Conservation (phyloP, 2,329 filamentous ascomycete species). For the Orbilia quercus region DNA sequence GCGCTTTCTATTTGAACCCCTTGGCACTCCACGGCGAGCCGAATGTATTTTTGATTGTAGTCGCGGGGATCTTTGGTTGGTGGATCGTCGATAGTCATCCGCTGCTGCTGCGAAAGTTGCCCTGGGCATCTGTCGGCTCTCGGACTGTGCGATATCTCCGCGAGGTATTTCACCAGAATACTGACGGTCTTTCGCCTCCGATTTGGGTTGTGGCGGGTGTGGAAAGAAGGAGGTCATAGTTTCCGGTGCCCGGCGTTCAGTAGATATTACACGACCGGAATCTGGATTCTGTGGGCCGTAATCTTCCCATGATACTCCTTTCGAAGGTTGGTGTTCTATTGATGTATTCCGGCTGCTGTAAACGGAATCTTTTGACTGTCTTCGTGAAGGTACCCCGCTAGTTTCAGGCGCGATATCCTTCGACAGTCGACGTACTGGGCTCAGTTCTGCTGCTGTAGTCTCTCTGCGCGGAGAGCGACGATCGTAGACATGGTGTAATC, state of each 20-base stretch:
- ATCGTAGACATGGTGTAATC: constrained; percentile 21
- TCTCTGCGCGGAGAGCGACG: constrained; percentile 32
- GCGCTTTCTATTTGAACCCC: constrained; percentile 2
- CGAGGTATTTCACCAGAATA: neutral
- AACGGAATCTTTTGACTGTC: neutral
- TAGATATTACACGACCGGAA: neutral
- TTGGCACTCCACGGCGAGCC: neutral
- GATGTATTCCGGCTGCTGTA: neutral
- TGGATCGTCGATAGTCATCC: neutral
- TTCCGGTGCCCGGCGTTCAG: neutral
- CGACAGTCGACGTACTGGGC: neutral
- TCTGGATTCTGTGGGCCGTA: neutral
- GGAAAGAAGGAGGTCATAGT: neutral
- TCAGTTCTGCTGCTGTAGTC: neutral
- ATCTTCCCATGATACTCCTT: neutral
- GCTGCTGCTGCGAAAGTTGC: no score
- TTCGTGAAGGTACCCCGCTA: neutral
- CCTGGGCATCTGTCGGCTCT: neutral
- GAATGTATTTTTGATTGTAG: neutral
- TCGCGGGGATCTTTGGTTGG: neutral
- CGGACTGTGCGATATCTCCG: neutral
- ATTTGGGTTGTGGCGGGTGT: neutral
- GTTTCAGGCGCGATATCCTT: neutral
- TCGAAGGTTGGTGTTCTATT: neutral
- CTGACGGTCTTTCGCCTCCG: neutral